Percentiles rank a stretch among this genome's conserved stretches.
phyloP scores from a whole-genome alignment of 257 asterid species.

The Mitragyna speciosa region DNA sequence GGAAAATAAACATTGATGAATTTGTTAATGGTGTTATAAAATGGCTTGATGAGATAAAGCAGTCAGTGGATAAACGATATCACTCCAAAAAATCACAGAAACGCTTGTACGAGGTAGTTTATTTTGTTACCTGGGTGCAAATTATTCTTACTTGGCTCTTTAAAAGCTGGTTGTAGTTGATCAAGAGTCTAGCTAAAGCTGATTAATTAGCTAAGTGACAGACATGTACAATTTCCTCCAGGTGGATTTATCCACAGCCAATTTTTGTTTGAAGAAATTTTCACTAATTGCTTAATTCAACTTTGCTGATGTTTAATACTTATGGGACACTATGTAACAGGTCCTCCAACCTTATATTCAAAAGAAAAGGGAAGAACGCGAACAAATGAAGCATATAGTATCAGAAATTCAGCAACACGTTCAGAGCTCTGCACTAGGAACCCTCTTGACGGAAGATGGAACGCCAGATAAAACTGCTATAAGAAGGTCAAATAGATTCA shows the following conservation, averaged over 20 bases:
- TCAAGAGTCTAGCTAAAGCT: background rate
- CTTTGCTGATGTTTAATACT: background rate
- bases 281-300: background rate
- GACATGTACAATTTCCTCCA: background rate
- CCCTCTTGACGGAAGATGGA: conserved; percentile 44
- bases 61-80: conserved; percentile 45
- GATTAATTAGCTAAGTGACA: background rate
- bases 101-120: conserved; percentile 41
- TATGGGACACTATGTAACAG: conserved; percentile 15
- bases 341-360: conserved; percentile 56
- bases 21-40: conserved; percentile 49
- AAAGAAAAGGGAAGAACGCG: conserved; percentile 60
- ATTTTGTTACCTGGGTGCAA: background rate
- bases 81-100: conserved; percentile 50
- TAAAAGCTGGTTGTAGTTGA: background rate
- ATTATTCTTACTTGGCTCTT: background rate
- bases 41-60: conserved; percentile 60
- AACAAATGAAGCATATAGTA: conserved; percentile 45
- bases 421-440: conserved; percentile 34
- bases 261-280: background rate
- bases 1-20: conserved; percentile 50
- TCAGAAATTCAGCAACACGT: conserved; percentile 33
- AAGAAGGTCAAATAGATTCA: conserved; percentile 33
- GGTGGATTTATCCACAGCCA: background rate
- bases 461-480: conserved; percentile 48